Evolutionary conservation across 1,139 yeast genomes (phyloP), one percentile per base, ranked within the genome.

Genomic region (Sugiyamaella sp.): DNA sequence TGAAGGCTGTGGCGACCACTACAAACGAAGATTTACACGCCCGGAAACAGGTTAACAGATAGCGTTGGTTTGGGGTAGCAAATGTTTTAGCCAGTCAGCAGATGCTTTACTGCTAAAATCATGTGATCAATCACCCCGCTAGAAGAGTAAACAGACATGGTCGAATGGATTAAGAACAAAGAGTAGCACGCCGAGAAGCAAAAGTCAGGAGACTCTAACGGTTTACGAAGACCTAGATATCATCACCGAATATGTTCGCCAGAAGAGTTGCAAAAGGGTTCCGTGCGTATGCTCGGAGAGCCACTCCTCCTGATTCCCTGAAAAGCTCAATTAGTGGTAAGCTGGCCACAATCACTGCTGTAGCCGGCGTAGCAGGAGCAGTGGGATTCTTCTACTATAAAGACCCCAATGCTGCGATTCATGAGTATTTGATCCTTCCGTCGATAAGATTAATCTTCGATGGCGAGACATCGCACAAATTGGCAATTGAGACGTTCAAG

Each of bases 381-480:
- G 66, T 67, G 57, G 22, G 68, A 22, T 58, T 73, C 53, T 73
- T 74, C 58, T 85, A 85, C 65, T 71, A 75, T 32, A 72, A 81
- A 55, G 96, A 91, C 71, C 84, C 97, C 8, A 78, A 96, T 58
- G 85, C 97, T 1, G 85, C 89, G 4, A 72, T 88, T 47, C 95
- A 89, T 64, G 95, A 91, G 68, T 88, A 87, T 64, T 75, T 87
- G 2, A 71, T 85, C 46, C 82, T 95, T 72, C 98, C 98, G 0
- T 53, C 85, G 10, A 79, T 89, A 46, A 79, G 98, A 56, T 69
- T 77, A n/a, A 57, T 80, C 6, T 84, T 95, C 1, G 87, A 82
- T 66, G 96, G 93, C 6, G 99, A 91, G 72, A 76, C 80, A 21
- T 95, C 96, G 21, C 99, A 91, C 69, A 78, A 76, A 54, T 69